Evolutionary conservation across 306 rosid species (phyloP), one percentile per base, ranked within the genome.

Genomic region (Casuarina equisetifolia): DNA sequence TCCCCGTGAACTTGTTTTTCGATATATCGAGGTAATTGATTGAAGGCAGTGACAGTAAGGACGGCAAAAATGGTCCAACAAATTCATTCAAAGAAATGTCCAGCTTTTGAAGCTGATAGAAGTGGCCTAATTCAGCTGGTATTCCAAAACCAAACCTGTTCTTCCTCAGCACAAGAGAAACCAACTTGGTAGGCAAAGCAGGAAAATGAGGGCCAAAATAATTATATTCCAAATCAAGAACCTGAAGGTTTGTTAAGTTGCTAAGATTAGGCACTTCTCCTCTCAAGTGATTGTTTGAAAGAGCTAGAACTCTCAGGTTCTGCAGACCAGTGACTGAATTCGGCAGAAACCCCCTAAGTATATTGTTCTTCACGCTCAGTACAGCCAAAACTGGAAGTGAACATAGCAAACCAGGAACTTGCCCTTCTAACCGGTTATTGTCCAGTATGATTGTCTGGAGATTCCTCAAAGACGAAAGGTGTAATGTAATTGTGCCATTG

Each of bases 401-500:
- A 53, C 82, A 85, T 9, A 92, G 61, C 88, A 90, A 86, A 12
- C 13, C 7, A 19, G 99, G 96, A 46, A 95, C 74, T 59, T 72
- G 20, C 69, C 92, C 97, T 7, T 85, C 71, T 82, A 95, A 88
- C 69, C 45, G 17, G 77, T 95, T 95, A 69, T 83, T 76, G 87
- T 92, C 99, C 76, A 95, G 91, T 9, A 91, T 82, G 79, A 95
- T 57, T 3, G 95, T 88, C 59, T 92, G 97, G 9, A 95, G 89
- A 84, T 76, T 89, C 74, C 64, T 86, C 76, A 90, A 76, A 66
- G 74, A 46, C 44, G 96, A 87, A 87, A 95, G 74, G 0, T 89
- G 81, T 16, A 39, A 15, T 15, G 99, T 97, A 16, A 92, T 82
- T 38, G 62, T 70, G 9, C 97, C 97, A 85, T 35, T 73, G 76